phyloP scores from a whole-genome alignment of 129 eudicot species.

The Gnaphalium uliginosum region DNA sequence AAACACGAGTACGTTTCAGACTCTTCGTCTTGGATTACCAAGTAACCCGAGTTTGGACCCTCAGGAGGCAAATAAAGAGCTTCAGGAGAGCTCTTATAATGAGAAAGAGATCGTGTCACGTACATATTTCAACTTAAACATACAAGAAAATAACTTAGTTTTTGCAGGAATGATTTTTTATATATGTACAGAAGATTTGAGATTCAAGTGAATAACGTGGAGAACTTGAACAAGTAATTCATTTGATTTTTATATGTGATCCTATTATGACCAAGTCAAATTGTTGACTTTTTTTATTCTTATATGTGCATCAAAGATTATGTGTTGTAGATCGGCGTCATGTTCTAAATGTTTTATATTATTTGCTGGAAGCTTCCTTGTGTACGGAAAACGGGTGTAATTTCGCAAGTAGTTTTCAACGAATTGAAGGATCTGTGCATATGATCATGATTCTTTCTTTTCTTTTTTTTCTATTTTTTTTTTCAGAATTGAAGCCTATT shows the following conservation, averaged over 20 bases:
- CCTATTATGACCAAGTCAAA: slow-evolving; percentile 12
- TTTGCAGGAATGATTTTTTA: neutral
- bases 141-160: no score
- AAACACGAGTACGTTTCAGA: slow-evolving; percentile 61
- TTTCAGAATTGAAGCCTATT: no score
- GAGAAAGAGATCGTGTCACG: slow-evolving; percentile 63
- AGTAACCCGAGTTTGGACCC: slow-evolving; percentile 58
- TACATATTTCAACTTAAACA: slow-evolving; percentile 41
- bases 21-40: slow-evolving; percentile 39
- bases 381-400: no score
- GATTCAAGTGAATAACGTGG: slow-evolving; percentile 21
- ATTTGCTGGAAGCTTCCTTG: slow-evolving; percentile 6
- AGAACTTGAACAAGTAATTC: slow-evolving; percentile 23
- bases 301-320: slow-evolving; percentile 5
- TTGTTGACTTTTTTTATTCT: slow-evolving; percentile 14
- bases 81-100: slow-evolving; percentile 41
- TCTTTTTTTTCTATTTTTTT: no score
- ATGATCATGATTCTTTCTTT: no score
- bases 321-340: neutral
- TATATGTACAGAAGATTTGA: slow-evolving; percentile 5
- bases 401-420: neutral
- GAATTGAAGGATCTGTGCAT: no score
- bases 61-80: slow-evolving; percentile 46
- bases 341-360: neutral
- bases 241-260: neutral